Base-by-base conservation (phyloP, 169 alveolate species). In the Eimeria nieschulzi region DNA sequence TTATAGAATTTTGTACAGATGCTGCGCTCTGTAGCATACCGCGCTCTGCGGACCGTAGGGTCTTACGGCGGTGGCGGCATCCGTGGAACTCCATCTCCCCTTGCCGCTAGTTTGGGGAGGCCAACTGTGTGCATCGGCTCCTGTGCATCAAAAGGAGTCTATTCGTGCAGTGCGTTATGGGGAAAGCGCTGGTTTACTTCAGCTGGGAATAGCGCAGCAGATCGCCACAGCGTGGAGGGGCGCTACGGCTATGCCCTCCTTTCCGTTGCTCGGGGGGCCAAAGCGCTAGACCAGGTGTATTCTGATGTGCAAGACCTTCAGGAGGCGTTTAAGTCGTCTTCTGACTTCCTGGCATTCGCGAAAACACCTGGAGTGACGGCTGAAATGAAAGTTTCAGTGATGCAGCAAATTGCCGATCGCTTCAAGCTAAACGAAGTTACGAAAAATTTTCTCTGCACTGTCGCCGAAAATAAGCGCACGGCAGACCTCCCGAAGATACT, bases 181-280 rank as follows among this genome's bases (percentile, higher is more conserved):
- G 46, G 46, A 33, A 33, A 3, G 46, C 46, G 46, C 46, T 33
- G 46, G 46, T 33, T 33, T 33, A 1, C 46, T 0, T 33, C 46
- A 33, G 46, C 46, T 3, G 46, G 46, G 46, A 33, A 33, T 3
- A 33, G 46, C 3, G 46, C 46, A 33, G 46, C 46, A 33, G 46
- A 33, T 33, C 10, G 55, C 39, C 68, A 66, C 71, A 84, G 78
- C 25, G 70, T 84, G 61, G 91, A 84, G 72, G 91, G 91, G 61
- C 85, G 92, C 2, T 86, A 86, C 71, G 92, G 86, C 51, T 10
- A 54, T n/a, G 92, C 92, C 10, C 66, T 86, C 53, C n/a, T 86
- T 15, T 59, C 70, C 64, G 92, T 61, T 33, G 84, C 78, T 17
- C 56, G 33, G 68, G 26, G 13, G 51, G 13, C 66, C 25, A 72